Percentiles rank a stretch among this genome's conserved stretches.
phyloP scores from a whole-genome alignment of 208 protist genomes.

The Naegleria gruberi region DNA sequence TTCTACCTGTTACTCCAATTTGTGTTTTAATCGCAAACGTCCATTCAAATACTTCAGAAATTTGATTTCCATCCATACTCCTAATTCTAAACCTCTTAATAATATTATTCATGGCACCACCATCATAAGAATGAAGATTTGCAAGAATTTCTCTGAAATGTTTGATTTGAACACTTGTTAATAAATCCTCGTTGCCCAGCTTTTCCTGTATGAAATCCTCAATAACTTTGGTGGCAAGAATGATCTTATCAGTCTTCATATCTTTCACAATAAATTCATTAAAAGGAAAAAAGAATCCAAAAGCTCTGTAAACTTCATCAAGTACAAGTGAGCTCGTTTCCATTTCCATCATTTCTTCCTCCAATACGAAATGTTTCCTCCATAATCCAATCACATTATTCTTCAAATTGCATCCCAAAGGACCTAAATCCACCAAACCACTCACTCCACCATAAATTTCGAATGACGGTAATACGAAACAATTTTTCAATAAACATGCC shows the following conservation, averaged over 20 bases:
- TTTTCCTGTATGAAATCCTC: conserved; percentile 70
- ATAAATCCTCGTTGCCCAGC: conserved; percentile 59
- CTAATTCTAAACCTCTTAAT: too few species aligned
- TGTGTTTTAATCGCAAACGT: too few species aligned
- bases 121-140: too few species aligned
- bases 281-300: conserved; percentile 95
- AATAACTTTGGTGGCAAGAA: conserved; percentile 92
- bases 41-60: too few species aligned
- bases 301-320: conserved; percentile 88
- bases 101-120: too few species aligned
- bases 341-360: conserved; percentile 96
- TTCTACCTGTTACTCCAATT: too few species aligned
- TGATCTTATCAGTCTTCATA: conserved; percentile 79
- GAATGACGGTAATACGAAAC: conserved; percentile 63
- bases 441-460: conserved; percentile 94
- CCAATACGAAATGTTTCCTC: conserved; percentile 94
- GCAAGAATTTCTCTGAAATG: too few species aligned
- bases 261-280: conserved; percentile 97
- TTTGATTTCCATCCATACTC: too few species aligned
- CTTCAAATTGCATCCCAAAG: conserved; percentile 88
- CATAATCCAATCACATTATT: conserved; percentile 89
- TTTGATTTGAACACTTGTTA: conserved; percentile 76
- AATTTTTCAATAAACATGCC: too few species aligned
- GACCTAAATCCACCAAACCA: conserved; percentile 96
- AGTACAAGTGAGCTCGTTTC: conserved; percentile 91